Base-by-base conservation (phyloP, 73 alveolate species). In the Paramecium octaurelia region DNA sequence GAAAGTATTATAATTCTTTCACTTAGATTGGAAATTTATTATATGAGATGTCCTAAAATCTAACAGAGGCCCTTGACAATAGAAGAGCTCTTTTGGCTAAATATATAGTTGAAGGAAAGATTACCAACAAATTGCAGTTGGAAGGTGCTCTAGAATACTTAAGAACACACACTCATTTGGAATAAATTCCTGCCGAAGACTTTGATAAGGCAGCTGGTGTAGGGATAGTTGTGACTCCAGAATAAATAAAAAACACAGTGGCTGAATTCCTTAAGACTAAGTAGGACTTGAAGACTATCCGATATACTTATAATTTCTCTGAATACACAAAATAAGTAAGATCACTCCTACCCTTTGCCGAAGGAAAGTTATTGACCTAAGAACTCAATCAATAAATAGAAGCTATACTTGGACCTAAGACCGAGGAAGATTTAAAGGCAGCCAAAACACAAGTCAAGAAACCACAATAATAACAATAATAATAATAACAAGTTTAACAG, bases 131-230 rank as follows among this genome's bases (percentile, higher is more conserved):
- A 9, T 31, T 38, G 16, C 71, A 89, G 29, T 85, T 89, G 29
- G 94, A 89, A 58, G 86, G 64, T 50, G 88, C 85, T 31, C 31
- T 89, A 16, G 86, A 58, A 35, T 89, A 44, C 18, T 40, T 89
- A 58, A 83, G 57, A 34, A 18, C 60, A 18, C 92, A 57, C 31
- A 89, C 50, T 36, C 80, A 70, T 58, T 46, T 59, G 38, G 92
- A 69, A 8, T 60, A 83, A 21, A 10, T 89, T 71, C 35, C 75
- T 14, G n/a, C 29, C 31, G 18, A 89, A 71, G 94, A 48, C 24
- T 83, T 89, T 73, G 94, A 89, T 14, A 70, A 89, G 86, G 75
- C 68, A 50, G 68, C 85, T 46, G 94, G 94, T 71, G 88, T 89
- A 58, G 94, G 94, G 2, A 23, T 89, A 29, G 88, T 70, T 0